These are phyloP conservation scores for Rhizopogon vulgaris DNA, from an alignment of 768 basidiomycete genomes.

Conservation along the genomic window DNA sequence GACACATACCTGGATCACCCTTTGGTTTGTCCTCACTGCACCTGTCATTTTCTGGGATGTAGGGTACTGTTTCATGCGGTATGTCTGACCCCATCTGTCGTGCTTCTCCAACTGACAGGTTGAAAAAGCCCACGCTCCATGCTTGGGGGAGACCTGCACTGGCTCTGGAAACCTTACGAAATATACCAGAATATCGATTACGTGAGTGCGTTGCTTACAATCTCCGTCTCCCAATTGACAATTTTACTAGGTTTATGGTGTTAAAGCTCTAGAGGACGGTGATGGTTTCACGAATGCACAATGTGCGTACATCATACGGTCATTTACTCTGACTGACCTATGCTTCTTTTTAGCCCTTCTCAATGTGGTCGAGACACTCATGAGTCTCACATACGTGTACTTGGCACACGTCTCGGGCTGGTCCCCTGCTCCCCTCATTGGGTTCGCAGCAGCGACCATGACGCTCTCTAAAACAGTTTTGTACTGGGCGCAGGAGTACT, in stretches of 20 bases:
- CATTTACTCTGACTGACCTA: background rate
- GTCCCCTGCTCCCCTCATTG: constrained; percentile 66
- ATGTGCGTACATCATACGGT: constrained; percentile 38
- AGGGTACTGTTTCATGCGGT: constrained; percentile 79
- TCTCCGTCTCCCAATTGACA: background rate
- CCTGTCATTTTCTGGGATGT: constrained; percentile 72
- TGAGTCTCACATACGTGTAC: constrained; percentile 75
- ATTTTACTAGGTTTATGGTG: constrained; percentile 59
- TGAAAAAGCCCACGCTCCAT: constrained; percentile 73
- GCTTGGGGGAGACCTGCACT: constrained; percentile 82
- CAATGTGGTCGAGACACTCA: constrained; percentile 72
- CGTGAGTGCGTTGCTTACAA: constrained; percentile 29
- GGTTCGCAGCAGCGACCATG: constrained; percentile 68
- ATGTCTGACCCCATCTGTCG: constrained; percentile 13
- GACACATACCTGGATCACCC: constrained; percentile 50
- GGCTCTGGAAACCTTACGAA: constrained; percentile 85
- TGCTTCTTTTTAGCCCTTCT: constrained; percentile 47
- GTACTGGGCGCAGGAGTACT: constrained; percentile 80
- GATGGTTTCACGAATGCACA: constrained; percentile 86
- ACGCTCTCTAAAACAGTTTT: constrained; percentile 81
- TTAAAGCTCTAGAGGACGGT: constrained; percentile 52
- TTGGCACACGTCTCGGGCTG: constrained; percentile 56
- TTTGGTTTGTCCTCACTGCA: constrained; percentile 56
- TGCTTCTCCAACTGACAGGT: background rate
- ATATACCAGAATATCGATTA: constrained; percentile 64